Base-by-base conservation (phyloP, 2,329 filamentous ascomycete genomes). In the Epichloe typhina region DNA sequence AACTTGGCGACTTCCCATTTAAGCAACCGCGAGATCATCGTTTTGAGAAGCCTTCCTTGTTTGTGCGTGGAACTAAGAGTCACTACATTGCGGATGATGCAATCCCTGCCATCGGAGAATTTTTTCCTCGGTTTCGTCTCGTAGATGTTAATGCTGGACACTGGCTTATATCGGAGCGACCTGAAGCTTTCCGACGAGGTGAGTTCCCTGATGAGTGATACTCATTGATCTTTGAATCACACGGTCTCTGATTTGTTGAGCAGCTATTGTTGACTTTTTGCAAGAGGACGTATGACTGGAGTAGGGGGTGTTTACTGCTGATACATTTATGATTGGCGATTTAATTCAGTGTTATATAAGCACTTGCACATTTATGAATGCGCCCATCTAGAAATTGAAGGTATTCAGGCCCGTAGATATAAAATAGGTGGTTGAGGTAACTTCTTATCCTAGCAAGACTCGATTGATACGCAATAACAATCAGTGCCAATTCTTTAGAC, bases 1-100 rank as follows among this genome's bases (percentile, higher is more conserved):
- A 86, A 56, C 79, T 97, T 71, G 88, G 86, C 1, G 88, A 94
- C 58, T 98, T 98, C 61, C 91, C 93, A 0, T 95, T 83, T 70
- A 84, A 78, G 57, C 75, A 88, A 59, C 83, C 89, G 0, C 74
- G 78, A n/a, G 67, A 75, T 55, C 69, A 72, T 36, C 75, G 82
- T 26, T 97, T 87, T 62, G 74, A 80, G 58, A 89, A 88, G 55
- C 86, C 83, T 1, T 83, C 88, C 13, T 72, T 97, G 21, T 88
- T 97, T 57, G 76, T 97, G 6, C 71, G 88, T 49, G 88, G 88
- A 17, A 89, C 83, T 0, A 72, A 75, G 65, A 91, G 86, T 67
- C 78, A 76, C 58, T 95, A 94, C 65, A 80, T 94, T 3, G 79
- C 86, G 5, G 86, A 94, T 63, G 88, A 94, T 67, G 77, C 81